phyloP scores from a whole-genome alignment of 2,329 filamentous ascomycete species.

The Pseudocercospora vitis region DNA sequence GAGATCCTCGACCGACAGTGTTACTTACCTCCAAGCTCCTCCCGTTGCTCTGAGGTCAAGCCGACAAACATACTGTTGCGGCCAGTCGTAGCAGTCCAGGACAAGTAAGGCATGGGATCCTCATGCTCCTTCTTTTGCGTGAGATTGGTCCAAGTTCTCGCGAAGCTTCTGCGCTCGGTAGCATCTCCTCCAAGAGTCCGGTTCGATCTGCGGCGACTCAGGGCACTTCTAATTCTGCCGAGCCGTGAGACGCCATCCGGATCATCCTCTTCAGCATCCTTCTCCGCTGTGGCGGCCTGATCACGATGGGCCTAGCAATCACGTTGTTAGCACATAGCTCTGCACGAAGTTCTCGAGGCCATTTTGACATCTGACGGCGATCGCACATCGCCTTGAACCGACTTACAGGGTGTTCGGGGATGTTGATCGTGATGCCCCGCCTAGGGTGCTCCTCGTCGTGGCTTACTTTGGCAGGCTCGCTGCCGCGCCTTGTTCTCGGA shows the following conservation, averaged over 20 bases:
- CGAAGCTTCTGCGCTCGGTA: slow-evolving; percentile 28
- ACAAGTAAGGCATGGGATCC: slow-evolving; percentile 79
- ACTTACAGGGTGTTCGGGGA: slow-evolving; percentile 58
- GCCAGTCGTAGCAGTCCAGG: slow-evolving; percentile 87
- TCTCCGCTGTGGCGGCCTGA: slow-evolving; percentile 25
- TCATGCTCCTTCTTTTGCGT: slow-evolving; percentile 54
- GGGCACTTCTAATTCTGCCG: slow-evolving; percentile 4
- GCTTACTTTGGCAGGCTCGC: slow-evolving; percentile 16
- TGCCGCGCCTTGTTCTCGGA: slow-evolving; percentile 24
- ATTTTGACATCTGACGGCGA: too few species aligned
- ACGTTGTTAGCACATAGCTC: too few species aligned
- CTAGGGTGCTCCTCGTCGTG: slow-evolving; percentile 44
- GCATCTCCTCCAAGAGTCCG: slow-evolving; percentile 17
- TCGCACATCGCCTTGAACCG: too few species aligned
- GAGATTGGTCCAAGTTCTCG: slow-evolving; percentile 61
- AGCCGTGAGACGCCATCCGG: slow-evolving; percentile 7
- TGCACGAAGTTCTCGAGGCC: too few species aligned
- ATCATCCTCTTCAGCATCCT: slow-evolving; percentile 17
- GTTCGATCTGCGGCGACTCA: slow-evolving; percentile 14
- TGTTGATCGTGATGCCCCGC: slow-evolving; percentile 66
- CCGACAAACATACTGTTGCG: slow-evolving; percentile 92
- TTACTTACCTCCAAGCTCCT: slow-evolving; percentile 94
- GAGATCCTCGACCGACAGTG: too few species aligned
- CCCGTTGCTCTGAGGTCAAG: slow-evolving; percentile 83
- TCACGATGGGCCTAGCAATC: slow-evolving; percentile 32